Evolutionary conservation across 2,329 filamentous ascomycete genomes (phyloP).

Genomic region (Trichoderma sp.): DNA sequence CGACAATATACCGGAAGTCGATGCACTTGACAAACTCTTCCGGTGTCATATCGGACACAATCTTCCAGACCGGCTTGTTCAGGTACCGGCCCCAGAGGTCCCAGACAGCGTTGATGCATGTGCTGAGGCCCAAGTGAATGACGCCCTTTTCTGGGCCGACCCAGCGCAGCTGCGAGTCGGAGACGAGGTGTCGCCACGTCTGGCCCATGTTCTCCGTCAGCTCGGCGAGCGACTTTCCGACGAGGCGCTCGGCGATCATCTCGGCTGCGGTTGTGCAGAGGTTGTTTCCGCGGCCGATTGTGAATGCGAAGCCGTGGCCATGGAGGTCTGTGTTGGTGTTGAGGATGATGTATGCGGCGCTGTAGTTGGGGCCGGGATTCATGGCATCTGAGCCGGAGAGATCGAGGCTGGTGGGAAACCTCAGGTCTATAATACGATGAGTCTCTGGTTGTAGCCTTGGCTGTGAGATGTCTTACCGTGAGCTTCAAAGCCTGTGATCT

Average conservation of each 20-base stretch:
- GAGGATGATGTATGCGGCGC: constrained; percentile 88
- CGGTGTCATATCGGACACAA: constrained; percentile 83
- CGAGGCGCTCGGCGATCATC: constrained; percentile 76
- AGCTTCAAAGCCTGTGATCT: constrained; percentile 68
- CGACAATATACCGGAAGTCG: constrained; percentile 90
- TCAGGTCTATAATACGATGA: constrained; percentile 55
- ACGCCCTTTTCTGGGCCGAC: constrained; percentile 93
- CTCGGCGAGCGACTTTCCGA: constrained; percentile 69
- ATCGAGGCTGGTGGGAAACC: constrained; percentile 87
- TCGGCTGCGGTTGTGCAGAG: constrained; percentile 77
- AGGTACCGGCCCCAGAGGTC: constrained; percentile 89
- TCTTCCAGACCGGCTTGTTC: constrained; percentile 81
- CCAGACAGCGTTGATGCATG: constrained; percentile 91
- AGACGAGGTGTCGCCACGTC: constrained; percentile 87
- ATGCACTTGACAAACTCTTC: constrained; percentile 83
- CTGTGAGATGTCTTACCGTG: constrained; percentile 52
- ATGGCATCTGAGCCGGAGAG: constrained; percentile 97
- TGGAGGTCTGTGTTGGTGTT: constrained; percentile 69
- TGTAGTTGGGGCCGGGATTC: constrained; percentile 93
- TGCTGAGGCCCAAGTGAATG: constrained; percentile 84
- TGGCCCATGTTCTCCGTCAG: constrained; percentile 78
- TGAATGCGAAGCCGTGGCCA: constrained; percentile 82
- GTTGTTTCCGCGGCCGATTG: constrained; percentile 86
- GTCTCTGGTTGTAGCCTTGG: too few relatives aligned
- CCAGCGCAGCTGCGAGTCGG: constrained; percentile 87